phyloP scores from a whole-genome alignment of 371 early-diverging fungal genomes.

The Rhizomucor miehei region DNA sequence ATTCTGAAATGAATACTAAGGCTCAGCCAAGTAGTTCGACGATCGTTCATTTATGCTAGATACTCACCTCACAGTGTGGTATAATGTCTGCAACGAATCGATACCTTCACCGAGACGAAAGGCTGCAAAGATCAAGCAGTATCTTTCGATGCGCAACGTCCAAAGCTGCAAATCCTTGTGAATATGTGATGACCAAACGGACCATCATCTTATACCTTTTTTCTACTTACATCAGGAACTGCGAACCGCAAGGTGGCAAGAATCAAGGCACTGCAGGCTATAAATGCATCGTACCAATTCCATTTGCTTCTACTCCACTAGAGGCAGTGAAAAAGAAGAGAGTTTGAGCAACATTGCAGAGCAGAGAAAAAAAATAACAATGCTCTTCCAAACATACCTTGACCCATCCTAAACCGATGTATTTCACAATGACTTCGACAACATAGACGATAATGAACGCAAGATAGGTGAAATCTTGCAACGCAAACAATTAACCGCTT shows the following conservation, averaged over 20 bases:
- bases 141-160: conserved; percentile 50
- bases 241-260: conserved; percentile 48
- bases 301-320: conserved; percentile 60
- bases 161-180: conserved; percentile 21
- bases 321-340: too few species aligned
- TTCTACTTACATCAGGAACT: conserved; percentile 32
- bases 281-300: conserved; percentile 52
- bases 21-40: too few species aligned
- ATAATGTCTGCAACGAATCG: conserved; percentile 52
- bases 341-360: too few species aligned
- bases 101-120: conserved; percentile 59
- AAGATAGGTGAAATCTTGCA: conserved; percentile 52
- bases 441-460: conserved; percentile 44
- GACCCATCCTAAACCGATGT: conserved; percentile 50
- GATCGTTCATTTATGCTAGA: too few species aligned
- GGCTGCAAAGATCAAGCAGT: conserved; percentile 51
- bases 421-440: conserved; percentile 44
- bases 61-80: conserved; percentile 53
- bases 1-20: too few species aligned
- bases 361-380: too few species aligned
- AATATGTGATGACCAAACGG: not conserved
- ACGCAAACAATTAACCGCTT: not conserved
- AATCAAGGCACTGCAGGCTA: conserved; percentile 42
- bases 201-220: not conserved
- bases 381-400: conserved; percentile 37